Evolutionary conservation across 2,329 filamentous ascomycete species (phyloP), one percentile per base, ranked within the genome.

Genomic region (Apiospora sp.): DNA sequence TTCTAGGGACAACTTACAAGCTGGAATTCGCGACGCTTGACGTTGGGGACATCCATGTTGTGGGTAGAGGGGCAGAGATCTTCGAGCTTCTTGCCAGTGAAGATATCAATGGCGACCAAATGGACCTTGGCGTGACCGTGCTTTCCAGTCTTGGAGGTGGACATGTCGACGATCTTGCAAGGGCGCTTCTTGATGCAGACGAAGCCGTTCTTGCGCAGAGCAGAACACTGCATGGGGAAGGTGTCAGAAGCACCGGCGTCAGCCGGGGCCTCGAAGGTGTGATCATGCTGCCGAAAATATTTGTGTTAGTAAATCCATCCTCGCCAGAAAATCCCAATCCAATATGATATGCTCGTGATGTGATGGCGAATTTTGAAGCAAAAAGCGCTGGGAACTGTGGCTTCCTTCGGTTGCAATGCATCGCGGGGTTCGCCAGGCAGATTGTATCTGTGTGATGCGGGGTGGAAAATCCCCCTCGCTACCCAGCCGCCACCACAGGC

Each of bases 91-190:
- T 98, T 99, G 91, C 90, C 90, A 78, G 95, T 99, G 93, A 99
- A 99, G 90, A 99, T 98, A 86, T 99, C 96, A 85, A 97, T 92
- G 84, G 95, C 96, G 83, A 98, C 93, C 81, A 99, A 89, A 89
- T 99, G 96, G 86, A 99, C 96, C 93, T 99, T 99, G 88, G 96
- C 96, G 94, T 99, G 97, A 87, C 96, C 96, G 93, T 99, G 96
- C 94, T 99, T 99, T 88, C 96, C 96, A 80, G 96, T 99, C 95
- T 99, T 99, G 86, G 96, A 99, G 89, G 96, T 99, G 80, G 95
- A 98, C 97, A 99, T 99, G 84, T 99, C 96, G 86, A 98, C 94
- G 82, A 99, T 99, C 94, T 98, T 99, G 95, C 96, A 99, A 82
- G 96, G 97, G 82, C 96, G 96, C 87, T 90, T 88, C 93, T 99